Conservation (phyloP, 1,284 basidiomycete genomes). For the Farysia itapuensis region DNA sequence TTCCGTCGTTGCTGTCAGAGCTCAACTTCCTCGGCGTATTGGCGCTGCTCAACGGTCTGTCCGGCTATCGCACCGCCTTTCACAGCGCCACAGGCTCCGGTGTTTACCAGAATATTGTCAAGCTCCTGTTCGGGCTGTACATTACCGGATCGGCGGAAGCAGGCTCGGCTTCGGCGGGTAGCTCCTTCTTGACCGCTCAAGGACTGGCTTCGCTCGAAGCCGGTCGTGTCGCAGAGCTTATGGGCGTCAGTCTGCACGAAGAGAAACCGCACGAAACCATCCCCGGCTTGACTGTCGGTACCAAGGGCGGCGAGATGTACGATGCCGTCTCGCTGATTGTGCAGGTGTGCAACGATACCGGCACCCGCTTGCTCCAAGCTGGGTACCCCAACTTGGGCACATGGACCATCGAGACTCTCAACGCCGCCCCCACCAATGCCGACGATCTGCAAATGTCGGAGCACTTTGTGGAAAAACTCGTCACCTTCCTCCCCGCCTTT, state of each 20-base stretch:
- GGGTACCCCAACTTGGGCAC: constrained; percentile 73
- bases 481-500: not conserved
- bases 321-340: constrained; percentile 73
- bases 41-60: constrained; percentile 48
- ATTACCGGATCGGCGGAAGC: constrained; percentile 16
- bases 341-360: constrained; percentile 72
- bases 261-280: constrained; percentile 73
- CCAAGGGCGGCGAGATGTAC: constrained; percentile 70
- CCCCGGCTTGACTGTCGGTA: constrained; percentile 73
- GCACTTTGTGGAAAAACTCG: constrained; percentile 3
- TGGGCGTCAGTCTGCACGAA: constrained; percentile 56
- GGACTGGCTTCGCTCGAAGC: constrained; percentile 24
- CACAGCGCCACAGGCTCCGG: constrained; percentile 44
- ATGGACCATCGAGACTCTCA: constrained; percentile 71
- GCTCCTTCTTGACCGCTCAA: constrained; percentile 13
- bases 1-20: constrained; percentile 32
- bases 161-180: constrained; percentile 5
- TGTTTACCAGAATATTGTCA: constrained; percentile 46
- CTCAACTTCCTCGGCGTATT: constrained; percentile 52
- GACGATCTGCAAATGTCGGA: constrained; percentile 5
- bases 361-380: constrained; percentile 66
- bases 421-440: constrained; percentile 57
- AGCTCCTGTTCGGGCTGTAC: constrained; percentile 46
- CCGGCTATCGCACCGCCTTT: constrained; percentile 46
- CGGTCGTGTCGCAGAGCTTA: constrained; percentile 29